Evolutionary conservation across 495 filamentous ascomycete species (phyloP).

Genomic region (Coniosporium apollinis): DNA sequence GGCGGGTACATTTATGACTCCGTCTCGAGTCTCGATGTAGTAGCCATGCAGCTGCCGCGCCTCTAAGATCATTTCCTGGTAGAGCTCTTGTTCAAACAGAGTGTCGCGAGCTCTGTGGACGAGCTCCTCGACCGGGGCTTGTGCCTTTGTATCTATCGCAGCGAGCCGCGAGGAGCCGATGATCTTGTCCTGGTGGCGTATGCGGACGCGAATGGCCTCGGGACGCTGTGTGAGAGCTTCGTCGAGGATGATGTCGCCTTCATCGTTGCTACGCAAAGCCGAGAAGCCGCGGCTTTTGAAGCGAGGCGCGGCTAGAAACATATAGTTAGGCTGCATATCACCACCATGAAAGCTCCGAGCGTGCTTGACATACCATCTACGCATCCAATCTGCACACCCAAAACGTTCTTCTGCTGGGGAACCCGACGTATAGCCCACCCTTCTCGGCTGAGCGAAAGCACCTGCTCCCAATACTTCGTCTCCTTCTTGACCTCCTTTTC

Average conservation of each 20-base stretch:
- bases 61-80: constrained; percentile 76
- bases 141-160: constrained; percentile 15
- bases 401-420: constrained; percentile 51
- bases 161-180: constrained; percentile 36
- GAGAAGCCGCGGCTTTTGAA: constrained; percentile 69
- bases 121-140: constrained; percentile 37
- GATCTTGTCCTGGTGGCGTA: constrained; percentile 27
- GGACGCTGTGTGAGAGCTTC: constrained; percentile 43
- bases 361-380: constrained; percentile 44
- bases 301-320: constrained; percentile 42
- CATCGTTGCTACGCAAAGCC: constrained; percentile 51
- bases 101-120: constrained; percentile 75
- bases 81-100: constrained; percentile 83
- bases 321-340: too few species aligned
- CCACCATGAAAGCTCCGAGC: too few species aligned
- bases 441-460: constrained; percentile 59
- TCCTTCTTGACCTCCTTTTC: constrained; percentile 62
- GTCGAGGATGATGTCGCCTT: constrained; percentile 61
- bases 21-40: constrained; percentile 43
- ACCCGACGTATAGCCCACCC: constrained; percentile 71
- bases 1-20: constrained; percentile 28
- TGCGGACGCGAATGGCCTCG: constrained; percentile 46
- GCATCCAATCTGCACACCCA: constrained; percentile 83
- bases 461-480: constrained; percentile 73
- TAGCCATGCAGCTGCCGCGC: constrained; percentile 48